Evolutionary conservation across 2,329 filamentous ascomycete species (phyloP).

Genomic region (Talaromyces sp.): DNA sequence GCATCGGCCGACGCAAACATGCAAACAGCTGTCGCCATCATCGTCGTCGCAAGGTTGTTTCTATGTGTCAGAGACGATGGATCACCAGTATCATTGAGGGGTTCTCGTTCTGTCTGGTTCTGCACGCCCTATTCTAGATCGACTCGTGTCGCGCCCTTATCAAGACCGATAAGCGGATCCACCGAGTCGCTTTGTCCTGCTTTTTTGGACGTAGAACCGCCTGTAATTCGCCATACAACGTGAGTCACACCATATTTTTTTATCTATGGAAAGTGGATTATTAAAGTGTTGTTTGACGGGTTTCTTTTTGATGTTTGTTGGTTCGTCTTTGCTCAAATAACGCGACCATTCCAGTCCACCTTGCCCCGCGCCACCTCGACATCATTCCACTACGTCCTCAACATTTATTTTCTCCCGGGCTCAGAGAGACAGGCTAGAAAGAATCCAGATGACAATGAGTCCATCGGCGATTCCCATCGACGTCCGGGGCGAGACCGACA

Average conservation of each 20-base stretch:
- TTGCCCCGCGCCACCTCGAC: background rate
- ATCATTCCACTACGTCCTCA: background rate
- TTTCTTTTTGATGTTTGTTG: background rate
- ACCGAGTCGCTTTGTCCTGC: background rate
- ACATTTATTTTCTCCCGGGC: background rate
- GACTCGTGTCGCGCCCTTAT: background rate
- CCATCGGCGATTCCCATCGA: constrained; percentile 26
- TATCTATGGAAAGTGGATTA: background rate
- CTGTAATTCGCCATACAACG: background rate
- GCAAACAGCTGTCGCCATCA: background rate
- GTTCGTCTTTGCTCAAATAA: background rate
- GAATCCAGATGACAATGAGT: constrained; percentile 19
- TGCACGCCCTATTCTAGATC: background rate
- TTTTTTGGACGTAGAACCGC: background rate
- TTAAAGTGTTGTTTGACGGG: too few species aligned
- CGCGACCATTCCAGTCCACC: background rate
- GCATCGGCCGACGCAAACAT: background rate
- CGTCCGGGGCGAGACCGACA: constrained; percentile 31
- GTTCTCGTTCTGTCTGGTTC: background rate
- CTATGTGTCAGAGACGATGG: background rate
- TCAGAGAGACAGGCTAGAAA: background rate
- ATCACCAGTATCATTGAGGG: background rate
- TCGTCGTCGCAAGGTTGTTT: background rate
- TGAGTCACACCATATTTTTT: background rate
- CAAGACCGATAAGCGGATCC: background rate